phyloP scores from a whole-genome alignment of 2,329 filamentous ascomycete genomes.

The Epichloe glyceriae region DNA sequence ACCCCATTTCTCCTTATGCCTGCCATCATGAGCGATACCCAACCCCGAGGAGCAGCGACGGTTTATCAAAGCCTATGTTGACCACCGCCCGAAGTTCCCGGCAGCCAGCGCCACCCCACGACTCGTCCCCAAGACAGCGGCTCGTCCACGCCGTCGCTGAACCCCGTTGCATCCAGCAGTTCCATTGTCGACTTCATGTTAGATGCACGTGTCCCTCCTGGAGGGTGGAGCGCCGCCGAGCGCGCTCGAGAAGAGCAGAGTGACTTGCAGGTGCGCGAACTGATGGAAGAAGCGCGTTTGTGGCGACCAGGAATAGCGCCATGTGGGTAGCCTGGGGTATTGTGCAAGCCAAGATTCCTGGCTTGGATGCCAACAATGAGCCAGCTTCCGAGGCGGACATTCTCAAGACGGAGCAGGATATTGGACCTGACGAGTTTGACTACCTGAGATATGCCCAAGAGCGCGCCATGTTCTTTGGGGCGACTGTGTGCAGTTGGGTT shows the following conservation, averaged over 20 bases:
- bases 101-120: constrained; percentile 39
- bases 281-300: constrained; percentile 66
- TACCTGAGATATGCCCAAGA: constrained; percentile 88
- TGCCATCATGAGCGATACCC: constrained; percentile 65
- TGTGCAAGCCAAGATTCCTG: constrained; percentile 80
- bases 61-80: constrained; percentile 77
- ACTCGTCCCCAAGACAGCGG: constrained; percentile 31
- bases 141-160: constrained; percentile 22
- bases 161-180: constrained; percentile 28
- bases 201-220: constrained; percentile 51
- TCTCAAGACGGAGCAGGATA: constrained; percentile 32
- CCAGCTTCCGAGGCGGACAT: constrained; percentile 23
- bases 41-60: constrained; percentile 67
- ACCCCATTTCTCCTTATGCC: constrained; percentile 47
- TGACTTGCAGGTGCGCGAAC: constrained; percentile 53
- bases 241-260: constrained; percentile 46
- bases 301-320: constrained; percentile 80
- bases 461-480: constrained; percentile 84
- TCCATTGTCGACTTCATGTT: constrained; percentile 65
- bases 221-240: constrained; percentile 40
- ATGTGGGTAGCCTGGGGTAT: constrained; percentile 96
- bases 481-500: constrained; percentile 65
- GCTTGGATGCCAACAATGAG: constrained; percentile 37
- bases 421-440: constrained; percentile 69
- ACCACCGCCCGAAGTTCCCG: constrained; percentile 59